phyloP scores from a whole-genome alignment of 2,329 filamentous ascomycete genomes.

The Alternaria brassicae region DNA sequence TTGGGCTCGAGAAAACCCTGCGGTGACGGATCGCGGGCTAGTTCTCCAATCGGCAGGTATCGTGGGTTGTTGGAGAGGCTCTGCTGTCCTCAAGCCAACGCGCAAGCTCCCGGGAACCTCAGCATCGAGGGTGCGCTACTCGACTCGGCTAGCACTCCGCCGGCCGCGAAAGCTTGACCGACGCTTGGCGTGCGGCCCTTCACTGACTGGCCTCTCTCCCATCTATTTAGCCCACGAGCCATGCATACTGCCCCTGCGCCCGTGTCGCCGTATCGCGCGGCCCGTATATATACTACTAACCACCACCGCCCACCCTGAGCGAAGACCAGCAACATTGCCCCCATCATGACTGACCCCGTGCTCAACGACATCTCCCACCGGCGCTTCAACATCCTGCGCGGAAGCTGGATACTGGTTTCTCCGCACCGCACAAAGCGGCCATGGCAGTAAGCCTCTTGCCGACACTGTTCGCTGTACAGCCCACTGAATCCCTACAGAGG shows the following conservation, averaged over 20 bases:
- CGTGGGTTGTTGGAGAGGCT: slow-evolving; percentile 42
- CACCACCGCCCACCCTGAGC: slow-evolving; percentile 14
- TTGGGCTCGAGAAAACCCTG: slow-evolving; percentile 33
- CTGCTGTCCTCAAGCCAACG: slow-evolving; percentile 30
- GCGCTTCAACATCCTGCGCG: slow-evolving; percentile 89
- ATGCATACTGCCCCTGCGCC: slow-evolving; percentile 25
- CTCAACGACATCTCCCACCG: slow-evolving; percentile 94
- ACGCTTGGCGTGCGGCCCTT: slow-evolving; percentile 24
- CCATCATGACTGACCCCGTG: slow-evolving; percentile 56
- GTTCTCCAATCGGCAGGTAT: slow-evolving; percentile 35
- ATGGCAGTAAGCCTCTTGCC: slow-evolving; percentile 79
- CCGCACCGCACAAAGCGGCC: slow-evolving; percentile 96
- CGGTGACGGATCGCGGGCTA: slow-evolving; percentile 31
- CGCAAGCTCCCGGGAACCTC: slow-evolving; percentile 20
- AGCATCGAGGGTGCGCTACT: slow-evolving; percentile 28
- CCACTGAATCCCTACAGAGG: slow-evolving; percentile 47
- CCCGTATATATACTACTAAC: slow-evolving; percentile 21
- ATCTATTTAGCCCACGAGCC: slow-evolving; percentile 34
- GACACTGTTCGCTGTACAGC: not conserved
- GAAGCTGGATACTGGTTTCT: slow-evolving; percentile 91
- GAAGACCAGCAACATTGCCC: slow-evolving; percentile 11
- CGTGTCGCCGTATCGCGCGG: slow-evolving; percentile 16
- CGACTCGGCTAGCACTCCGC: slow-evolving; percentile 34
- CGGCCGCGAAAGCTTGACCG: slow-evolving; percentile 28
- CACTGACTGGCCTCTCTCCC: slow-evolving; percentile 33